Conservation (phyloP, 805 yeast species). For the Ogataea angusta region DNA sequence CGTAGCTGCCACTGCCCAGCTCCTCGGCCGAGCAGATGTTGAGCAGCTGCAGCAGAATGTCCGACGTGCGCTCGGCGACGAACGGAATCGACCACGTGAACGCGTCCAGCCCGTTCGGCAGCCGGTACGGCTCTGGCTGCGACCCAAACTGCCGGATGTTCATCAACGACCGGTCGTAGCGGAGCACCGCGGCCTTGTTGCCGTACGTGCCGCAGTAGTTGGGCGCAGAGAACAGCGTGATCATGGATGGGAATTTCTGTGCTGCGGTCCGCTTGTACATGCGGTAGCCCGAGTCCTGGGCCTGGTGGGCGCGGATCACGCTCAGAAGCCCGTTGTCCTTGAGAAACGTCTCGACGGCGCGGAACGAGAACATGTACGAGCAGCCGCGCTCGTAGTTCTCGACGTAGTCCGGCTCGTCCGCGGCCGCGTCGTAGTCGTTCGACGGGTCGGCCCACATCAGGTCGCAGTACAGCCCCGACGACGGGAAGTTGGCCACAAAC, state of each 20-base stretch:
- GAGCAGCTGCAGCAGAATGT: conserved; percentile 82
- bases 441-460: conserved; percentile 93
- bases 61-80: conserved; percentile 93
- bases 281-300: conserved; percentile 93
- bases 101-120: conserved; percentile 96
- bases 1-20: conserved; percentile 40
- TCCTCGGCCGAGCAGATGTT: conserved; percentile 95
- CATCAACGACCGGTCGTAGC: conserved; percentile 88
- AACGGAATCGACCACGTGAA: conserved; percentile 96
- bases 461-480: conserved; percentile 90
- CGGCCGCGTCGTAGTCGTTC: conserved; percentile 71
- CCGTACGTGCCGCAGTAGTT: conserved; percentile 87
- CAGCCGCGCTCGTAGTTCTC: conserved; percentile 83
- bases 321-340: conserved; percentile 73
- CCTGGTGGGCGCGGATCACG: conserved; percentile 92
- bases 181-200: conserved; percentile 90
- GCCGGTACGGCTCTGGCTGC: conserved; percentile 87
- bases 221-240: conserved; percentile 93
- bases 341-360: conserved; percentile 74
- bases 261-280: conserved; percentile 82
- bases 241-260: conserved; percentile 82
- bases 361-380: conserved; percentile 81
- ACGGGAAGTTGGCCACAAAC: conserved; percentile 81
- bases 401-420: conserved; percentile 45
- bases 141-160: conserved; percentile 86